A percentile compares a stretch with the other conserved stretches of the same genome.
phyloP scores from a whole-genome alignment of 1,284 basidiomycete genomes.

The Rhodotorula sp. region DNA sequence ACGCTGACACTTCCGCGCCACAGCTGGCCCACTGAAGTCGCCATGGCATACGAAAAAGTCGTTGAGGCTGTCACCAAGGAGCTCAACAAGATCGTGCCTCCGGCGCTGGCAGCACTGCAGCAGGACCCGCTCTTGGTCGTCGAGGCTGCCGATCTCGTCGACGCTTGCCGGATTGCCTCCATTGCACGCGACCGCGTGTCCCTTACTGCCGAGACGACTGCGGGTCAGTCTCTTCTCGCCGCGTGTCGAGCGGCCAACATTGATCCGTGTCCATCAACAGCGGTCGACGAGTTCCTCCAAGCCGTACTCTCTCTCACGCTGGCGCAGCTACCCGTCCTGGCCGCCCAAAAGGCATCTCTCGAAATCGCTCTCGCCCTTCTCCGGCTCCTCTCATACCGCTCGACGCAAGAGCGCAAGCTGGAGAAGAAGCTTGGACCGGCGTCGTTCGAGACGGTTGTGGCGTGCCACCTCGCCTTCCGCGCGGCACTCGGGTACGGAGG shows the following conservation, averaged over 20 bases:
- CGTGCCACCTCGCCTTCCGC: constrained; percentile 25
- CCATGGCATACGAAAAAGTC: background rate
- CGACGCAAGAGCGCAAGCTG: background rate
- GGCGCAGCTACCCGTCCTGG: background rate
- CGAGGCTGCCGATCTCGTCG: constrained; percentile 5
- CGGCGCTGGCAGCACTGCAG: background rate
- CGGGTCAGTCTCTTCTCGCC: too few species aligned
- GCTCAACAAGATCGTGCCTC: constrained; percentile 11
- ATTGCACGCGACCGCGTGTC: constrained; percentile 14
- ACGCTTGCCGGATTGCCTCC: constrained; percentile 16
- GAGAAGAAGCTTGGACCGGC: background rate
- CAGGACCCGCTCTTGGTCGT: background rate
- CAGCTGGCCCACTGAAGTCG: constrained; percentile 11
- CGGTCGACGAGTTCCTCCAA: background rate
- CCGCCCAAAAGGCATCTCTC: background rate
- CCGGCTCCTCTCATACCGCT: constrained; percentile 7
- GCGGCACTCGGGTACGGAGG: background rate
- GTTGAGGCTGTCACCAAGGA: constrained; percentile 12
- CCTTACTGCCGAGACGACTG: background rate
- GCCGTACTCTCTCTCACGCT: background rate
- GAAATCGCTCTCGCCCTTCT: background rate
- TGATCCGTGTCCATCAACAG: background rate
- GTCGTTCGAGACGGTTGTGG: constrained; percentile 31
- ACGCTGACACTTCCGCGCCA: too few species aligned
- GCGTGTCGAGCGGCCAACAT: too few species aligned